Percentiles rank a stretch among this genome's conserved stretches.
Evolutionary conservation across 2,329 filamentous ascomycete genomes (phyloP).

Genomic region (Tolypocladium amazonense): DNA sequence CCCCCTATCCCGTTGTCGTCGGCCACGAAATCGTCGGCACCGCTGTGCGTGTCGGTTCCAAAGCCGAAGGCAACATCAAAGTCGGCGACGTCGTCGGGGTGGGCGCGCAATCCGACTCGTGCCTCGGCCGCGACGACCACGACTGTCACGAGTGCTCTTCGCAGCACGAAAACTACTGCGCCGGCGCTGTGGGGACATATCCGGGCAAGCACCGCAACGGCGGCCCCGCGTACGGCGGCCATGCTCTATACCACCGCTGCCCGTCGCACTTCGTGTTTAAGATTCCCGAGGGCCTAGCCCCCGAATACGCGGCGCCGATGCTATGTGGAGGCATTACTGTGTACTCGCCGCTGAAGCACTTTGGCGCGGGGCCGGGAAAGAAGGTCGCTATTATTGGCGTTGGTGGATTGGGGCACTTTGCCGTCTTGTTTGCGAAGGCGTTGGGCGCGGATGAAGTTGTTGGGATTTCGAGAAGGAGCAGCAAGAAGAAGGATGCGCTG

Average conservation of each 20-base stretch:
- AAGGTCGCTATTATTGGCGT: slow-evolving; percentile 57
- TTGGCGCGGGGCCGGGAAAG: slow-evolving; percentile 57
- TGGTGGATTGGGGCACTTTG: slow-evolving; percentile 60
- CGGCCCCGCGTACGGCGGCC: slow-evolving; percentile 37
- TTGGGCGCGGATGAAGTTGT: slow-evolving; percentile 52
- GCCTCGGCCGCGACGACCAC: slow-evolving; percentile 26
- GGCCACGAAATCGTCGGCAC: slow-evolving; percentile 58
- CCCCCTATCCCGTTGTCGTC: slow-evolving; percentile 36
- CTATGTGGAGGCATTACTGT: slow-evolving; percentile 62
- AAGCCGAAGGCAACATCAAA: slow-evolving; percentile 35
- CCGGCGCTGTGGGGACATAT: slow-evolving; percentile 38
- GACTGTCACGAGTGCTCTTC: slow-evolving; percentile 29
- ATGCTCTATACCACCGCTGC: slow-evolving; percentile 22
- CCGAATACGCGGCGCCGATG: slow-evolving; percentile 46
- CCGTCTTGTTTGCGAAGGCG: slow-evolving; percentile 56
- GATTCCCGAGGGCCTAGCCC: slow-evolving; percentile 30
- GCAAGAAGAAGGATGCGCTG: slow-evolving; percentile 44
- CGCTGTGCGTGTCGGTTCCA: slow-evolving; percentile 40
- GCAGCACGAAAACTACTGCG: slow-evolving; percentile 32
- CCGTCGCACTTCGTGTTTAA: slow-evolving; percentile 38
- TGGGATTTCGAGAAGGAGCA: slow-evolving; percentile 42
- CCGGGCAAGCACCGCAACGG: slow-evolving; percentile 22
- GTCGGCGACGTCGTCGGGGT: slow-evolving; percentile 55
- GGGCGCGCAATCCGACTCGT: slow-evolving; percentile 48
- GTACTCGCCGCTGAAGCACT: slow-evolving; percentile 50